These are phyloP conservation scores for Globisporangium ultimum DNA, from an alignment of 352 stramenopile species.

Conservation along the genomic window DNA sequence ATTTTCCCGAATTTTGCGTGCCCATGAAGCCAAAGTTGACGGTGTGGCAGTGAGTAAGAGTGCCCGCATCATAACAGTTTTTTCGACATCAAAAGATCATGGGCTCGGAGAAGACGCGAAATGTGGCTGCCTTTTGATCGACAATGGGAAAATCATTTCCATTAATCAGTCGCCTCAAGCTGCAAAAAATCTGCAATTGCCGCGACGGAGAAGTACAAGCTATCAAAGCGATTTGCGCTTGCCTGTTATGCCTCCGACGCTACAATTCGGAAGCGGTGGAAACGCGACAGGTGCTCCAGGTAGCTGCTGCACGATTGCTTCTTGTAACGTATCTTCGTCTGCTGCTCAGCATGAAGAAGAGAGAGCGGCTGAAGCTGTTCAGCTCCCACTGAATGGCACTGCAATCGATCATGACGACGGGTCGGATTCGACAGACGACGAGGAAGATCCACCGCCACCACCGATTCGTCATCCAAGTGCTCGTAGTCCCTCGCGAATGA, in stretches of 20 bases:
- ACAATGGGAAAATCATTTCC: constrained; percentile 49
- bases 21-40: constrained; percentile 82
- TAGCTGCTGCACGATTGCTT: not conserved
- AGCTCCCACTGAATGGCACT: not conserved
- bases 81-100: constrained; percentile 75
- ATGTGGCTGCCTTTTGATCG: constrained; percentile 65
- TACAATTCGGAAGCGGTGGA: not conserved
- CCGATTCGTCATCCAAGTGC: not conserved
- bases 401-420: not conserved
- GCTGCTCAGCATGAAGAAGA: not conserved
- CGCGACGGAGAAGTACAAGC: constrained; percentile 25
- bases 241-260: not conserved
- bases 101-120: constrained; percentile 52
- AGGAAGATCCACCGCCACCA: not conserved
- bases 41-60: constrained; percentile 64
- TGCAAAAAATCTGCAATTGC: constrained; percentile 18
- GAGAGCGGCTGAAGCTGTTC: not conserved
- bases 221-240: constrained; percentile 4
- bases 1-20: constrained; percentile 64
- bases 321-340: not conserved
- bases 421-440: constrained; percentile 12
- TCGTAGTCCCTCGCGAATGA: not conserved
- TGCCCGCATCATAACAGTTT: constrained; percentile 61
- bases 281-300: too few relatives aligned
- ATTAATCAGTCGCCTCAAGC: constrained; percentile 42